Base-by-base conservation (phyloP, 768 basidiomycete species). In the Wakefieldia striispora region DNA sequence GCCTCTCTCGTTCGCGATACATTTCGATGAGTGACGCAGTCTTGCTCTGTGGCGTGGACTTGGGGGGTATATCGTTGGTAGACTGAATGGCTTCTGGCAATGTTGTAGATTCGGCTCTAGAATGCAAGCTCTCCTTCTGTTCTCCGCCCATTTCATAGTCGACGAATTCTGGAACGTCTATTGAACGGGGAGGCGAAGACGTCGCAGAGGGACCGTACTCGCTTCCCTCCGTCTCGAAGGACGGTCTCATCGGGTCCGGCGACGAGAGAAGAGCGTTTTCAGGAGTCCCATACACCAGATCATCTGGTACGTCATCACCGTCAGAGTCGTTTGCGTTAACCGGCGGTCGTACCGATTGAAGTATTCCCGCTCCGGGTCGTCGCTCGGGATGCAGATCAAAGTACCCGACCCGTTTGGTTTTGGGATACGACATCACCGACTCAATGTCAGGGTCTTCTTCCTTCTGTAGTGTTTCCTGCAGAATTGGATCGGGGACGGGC, bases 1-100 rank as follows among this genome's bases (percentile, higher is more conserved):
- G 78, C 58, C 77, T 80, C 73, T 82, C 87, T 61, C 62, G 60
- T 69, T 91, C 85, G 43, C 88, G 81, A 58, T 90, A 92, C 87
- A 92, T 87, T 65, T 91, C 88, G 57, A 91, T 92, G 43, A 92
- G 74, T 2, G 83, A 79, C 4, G 86, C 83, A 1, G 88, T 89
- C 70, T 83, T 86, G 71, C 82, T 83, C 33, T 72, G 68, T 13
- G 71, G 50, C 16, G 58, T 44, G 40, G 64, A 43, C 35, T 61
- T 54, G 12, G 47, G 36, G 13, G 33, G 33, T 33, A 35, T 27
- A 31, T 67, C 55, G 13, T 56, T 34, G 27, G 37, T 45, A 37
- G 43, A 12, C 21, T 50, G 50, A 13, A 33, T 35, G 19, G 55
- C 17, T 21, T 48, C 39, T 1, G 66, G 68, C 23, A 70, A 52